Percentiles rank a stretch among this genome's conserved stretches.
These are phyloP conservation scores for Podila horticola DNA, from an alignment of 192 early-diverging fungal species.

Conservation along the genomic window DNA sequence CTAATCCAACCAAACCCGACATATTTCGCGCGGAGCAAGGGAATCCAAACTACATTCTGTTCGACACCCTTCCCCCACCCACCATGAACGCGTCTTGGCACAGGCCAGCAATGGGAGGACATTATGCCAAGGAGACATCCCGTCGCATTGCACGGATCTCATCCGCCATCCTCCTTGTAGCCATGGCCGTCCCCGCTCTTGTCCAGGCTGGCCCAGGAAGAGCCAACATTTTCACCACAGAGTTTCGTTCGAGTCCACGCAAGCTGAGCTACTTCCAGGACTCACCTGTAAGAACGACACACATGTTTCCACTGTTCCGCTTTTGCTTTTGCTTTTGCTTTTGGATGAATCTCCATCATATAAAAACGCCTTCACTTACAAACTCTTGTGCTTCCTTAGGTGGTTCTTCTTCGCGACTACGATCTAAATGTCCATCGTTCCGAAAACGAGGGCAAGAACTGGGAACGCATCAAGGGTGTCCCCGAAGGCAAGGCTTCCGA, in stretches of 20 bases:
- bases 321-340: not conserved
- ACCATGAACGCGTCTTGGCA: constrained; percentile 50
- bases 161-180: constrained; percentile 12
- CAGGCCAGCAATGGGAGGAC: not conserved
- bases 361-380: not conserved
- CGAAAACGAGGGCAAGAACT: constrained; percentile 71
- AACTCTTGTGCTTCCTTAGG: constrained; percentile 7
- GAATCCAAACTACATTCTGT: not conserved
- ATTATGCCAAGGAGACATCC: not conserved
- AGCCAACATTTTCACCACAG: constrained; percentile 12
- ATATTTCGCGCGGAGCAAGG: not conserved
- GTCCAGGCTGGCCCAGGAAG: constrained; percentile 17
- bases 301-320: not conserved
- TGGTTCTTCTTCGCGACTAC: constrained; percentile 23
- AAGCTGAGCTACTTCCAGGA: constrained; percentile 35
- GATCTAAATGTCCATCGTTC: constrained; percentile 64
- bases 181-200: not conserved
- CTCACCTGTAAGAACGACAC: constrained; percentile 24
- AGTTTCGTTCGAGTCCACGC: constrained; percentile 11
- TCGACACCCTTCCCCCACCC: not conserved
- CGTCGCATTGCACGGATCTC: constrained; percentile 14
- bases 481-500: constrained; percentile 52
- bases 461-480: constrained; percentile 61
- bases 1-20: not conserved
- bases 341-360: not conserved